Conservation (phyloP, 441 rosid species). For the Croton laevigatus region DNA sequence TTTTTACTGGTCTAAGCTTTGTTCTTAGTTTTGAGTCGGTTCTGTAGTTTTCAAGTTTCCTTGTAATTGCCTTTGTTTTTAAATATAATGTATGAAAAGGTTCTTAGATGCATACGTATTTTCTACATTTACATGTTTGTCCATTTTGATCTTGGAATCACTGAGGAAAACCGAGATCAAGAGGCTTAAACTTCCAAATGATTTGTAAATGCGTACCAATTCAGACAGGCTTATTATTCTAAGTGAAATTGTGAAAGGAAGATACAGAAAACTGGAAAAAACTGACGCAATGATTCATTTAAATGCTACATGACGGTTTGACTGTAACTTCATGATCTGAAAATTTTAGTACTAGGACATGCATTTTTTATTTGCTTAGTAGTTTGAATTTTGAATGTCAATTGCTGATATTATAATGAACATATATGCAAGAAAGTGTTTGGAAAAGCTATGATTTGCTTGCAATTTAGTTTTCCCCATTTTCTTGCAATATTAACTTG, state of each 20-base stretch:
- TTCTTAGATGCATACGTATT: not conserved
- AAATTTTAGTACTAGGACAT: not conserved
- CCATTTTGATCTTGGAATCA: not conserved
- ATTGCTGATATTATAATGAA: not conserved
- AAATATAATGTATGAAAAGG: not conserved
- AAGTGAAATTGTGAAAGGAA: not conserved
- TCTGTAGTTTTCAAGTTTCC: not conserved
- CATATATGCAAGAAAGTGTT: not conserved
- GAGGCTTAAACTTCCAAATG: not conserved
- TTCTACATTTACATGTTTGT: not conserved
- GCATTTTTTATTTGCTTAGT: not conserved
- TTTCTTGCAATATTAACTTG: not conserved
- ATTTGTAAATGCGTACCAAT: not conserved
- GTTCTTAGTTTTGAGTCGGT: not conserved
- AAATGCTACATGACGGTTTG: not conserved
- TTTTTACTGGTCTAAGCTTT: not conserved
- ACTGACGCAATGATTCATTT: not conserved
- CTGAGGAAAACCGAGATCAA: not conserved
- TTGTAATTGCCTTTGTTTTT: not conserved
- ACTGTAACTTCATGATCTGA: not conserved
- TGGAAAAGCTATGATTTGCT: not conserved
- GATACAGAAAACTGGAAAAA: not conserved
- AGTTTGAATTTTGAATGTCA: not conserved
- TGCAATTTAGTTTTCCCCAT: not conserved
- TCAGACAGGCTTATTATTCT: not conserved